Percentiles rank a stretch among this genome's conserved stretches.
These are phyloP conservation scores for Alternaria tenuissima DNA, from an alignment of 2,329 filamentous ascomycete species.

Conservation along the genomic window DNA sequence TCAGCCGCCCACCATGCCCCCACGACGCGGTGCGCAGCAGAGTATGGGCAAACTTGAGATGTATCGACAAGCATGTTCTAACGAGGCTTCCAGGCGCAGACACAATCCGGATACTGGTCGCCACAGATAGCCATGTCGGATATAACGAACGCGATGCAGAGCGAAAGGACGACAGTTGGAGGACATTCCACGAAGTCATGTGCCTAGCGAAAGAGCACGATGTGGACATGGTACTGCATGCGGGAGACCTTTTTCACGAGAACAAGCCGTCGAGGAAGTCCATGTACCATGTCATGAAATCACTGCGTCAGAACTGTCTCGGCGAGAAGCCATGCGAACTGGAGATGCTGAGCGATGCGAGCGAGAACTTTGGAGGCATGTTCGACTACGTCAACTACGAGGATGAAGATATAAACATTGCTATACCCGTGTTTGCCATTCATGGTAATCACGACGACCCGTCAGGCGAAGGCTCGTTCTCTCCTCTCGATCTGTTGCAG, in stretches of 20 bases:
- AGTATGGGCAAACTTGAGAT: conserved; percentile 29
- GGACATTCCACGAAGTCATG: conserved; percentile 95
- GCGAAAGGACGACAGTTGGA: conserved; percentile 97
- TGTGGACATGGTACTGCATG: conserved; percentile 97
- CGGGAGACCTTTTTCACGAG: conserved; percentile 95
- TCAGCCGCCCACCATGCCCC: conserved; percentile 30
- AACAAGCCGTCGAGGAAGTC: conserved; percentile 96
- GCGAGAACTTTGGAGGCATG: conserved; percentile 84
- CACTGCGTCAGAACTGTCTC: conserved; percentile 88
- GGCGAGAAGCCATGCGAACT: conserved; percentile 96
- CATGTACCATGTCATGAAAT: conserved; percentile 97
- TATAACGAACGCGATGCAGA: conserved; percentile 93
- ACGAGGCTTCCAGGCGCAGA: conserved; percentile 65
- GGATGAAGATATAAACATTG: conserved; percentile 94
- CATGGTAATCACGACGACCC: conserved; percentile 99
- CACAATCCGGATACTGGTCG: conserved; percentile 91
- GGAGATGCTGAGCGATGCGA: conserved; percentile 92
- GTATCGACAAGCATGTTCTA: conserved; percentile 6
- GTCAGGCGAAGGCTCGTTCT: conserved; percentile 92
- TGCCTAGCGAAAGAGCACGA: conserved; percentile 83
- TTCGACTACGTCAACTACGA: conserved; percentile 98
- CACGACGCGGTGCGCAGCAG: conserved; percentile 37
- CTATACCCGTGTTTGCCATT: conserved; percentile 97
- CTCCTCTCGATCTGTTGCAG: conserved; percentile 89
- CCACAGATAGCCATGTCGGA: conserved; percentile 97